phyloP scores from a whole-genome alignment of 106 monocot genomes.

The Platanthera zijinensis region DNA sequence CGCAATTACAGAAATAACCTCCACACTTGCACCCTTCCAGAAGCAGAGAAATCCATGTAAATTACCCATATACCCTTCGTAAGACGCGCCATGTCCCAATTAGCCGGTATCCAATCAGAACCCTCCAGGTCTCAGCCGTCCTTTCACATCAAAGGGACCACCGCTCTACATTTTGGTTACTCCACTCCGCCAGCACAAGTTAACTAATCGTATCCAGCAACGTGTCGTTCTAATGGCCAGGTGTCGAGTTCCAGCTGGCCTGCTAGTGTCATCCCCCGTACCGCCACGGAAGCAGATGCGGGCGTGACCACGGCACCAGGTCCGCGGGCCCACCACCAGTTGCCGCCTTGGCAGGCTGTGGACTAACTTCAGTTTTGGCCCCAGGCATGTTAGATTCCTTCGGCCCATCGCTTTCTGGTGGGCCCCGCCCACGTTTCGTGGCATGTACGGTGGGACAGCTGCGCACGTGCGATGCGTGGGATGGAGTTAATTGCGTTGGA shows the following conservation, averaged over 20 bases:
- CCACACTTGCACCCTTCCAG: too few species aligned
- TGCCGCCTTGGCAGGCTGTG: not conserved
- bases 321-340: not conserved
- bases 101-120: too few species aligned
- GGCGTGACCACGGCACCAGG: not conserved
- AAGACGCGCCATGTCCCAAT: too few species aligned
- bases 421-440: not conserved
- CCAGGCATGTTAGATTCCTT: not conserved
- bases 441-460: not conserved
- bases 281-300: not conserved
- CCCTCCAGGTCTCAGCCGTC: too few species aligned
- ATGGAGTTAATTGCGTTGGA: too few species aligned
- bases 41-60: too few species aligned
- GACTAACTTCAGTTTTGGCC: not conserved
- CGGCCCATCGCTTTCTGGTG: not conserved
- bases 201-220: not conserved
- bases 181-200: not conserved
- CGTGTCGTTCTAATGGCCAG: not conserved
- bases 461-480: not conserved
- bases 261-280: not conserved
- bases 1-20: too few species aligned
- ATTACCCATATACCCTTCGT: too few species aligned
- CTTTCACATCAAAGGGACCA: too few species aligned
- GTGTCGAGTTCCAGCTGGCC: not conserved
- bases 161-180: too few species aligned